Base-by-base conservation (phyloP, 495 filamentous ascomycete species). In the Aspergillus nidulans region DNA sequence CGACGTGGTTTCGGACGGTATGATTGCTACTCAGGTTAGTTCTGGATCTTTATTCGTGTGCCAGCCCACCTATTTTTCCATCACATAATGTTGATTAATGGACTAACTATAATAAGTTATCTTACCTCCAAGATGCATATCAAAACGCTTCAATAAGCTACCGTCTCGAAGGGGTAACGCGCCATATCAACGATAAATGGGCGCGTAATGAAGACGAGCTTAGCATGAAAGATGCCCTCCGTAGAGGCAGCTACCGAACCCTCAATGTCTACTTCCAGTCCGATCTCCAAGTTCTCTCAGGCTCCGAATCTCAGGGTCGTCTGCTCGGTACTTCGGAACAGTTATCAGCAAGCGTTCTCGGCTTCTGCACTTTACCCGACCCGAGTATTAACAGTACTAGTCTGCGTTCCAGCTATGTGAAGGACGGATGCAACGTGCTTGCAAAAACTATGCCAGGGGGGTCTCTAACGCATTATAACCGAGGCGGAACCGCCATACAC, bases 111-210 rank as follows among this genome's bases (percentile, higher is more conserved):
- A 18, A n/a, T n/a, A 56, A 81, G 75, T 24, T 76, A 43, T 64
- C 68, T 5, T 70, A 71, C 24, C 65, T 81, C 5, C 73, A 74
- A 63, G 44, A 65, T 13, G 69, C 76, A 21, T 81, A 80, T 52
- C 49, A 55, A 28, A 68, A 73, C 49, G 64, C 73, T 1, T 58
- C 62, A 19, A 79, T 81, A 34, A 60, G 77, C 6, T 84, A 89
- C 40, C 75, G 74, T 13, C 61, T 91, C n/a, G 73, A 83, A 61
- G 82, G 85, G 41, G 70, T 90, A 21, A 85, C 88, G 19, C 87
- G 87, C 55, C 87, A 85, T 12, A 76, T 89, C 59, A 90, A 87
- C 62, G 85, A 87, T 52, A 76, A 78, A 15, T 87, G 88, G 61
- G 77, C 90, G 24, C 77, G 80, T n/a, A 78, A 82, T 38, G 63